These are phyloP conservation scores for Claviceps arundinis DNA, from an alignment of 2,329 filamentous ascomycete species.

Conservation along the genomic window DNA sequence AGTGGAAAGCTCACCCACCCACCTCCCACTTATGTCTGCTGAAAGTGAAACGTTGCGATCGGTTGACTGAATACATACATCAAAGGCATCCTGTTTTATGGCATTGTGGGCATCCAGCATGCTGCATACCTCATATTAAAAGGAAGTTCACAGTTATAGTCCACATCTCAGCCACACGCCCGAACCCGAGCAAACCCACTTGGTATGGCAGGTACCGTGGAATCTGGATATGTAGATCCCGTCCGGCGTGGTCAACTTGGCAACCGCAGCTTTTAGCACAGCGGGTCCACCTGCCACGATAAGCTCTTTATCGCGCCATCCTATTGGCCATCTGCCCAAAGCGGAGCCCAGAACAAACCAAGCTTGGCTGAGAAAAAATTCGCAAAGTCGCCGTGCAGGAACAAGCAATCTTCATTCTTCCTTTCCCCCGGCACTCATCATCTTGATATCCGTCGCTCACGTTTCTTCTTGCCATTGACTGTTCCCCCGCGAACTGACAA, in stretches of 20 bases:
- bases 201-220: too few species aligned
- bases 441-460: background rate
- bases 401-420: background rate
- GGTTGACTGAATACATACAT: background rate
- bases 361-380: slow-evolving; percentile 19
- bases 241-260: too few species aligned
- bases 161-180: too few species aligned
- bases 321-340: slow-evolving; percentile 13
- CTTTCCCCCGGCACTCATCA: background rate
- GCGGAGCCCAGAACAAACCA: slow-evolving; percentile 5
- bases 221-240: too few species aligned
- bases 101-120: background rate
- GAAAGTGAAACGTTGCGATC: background rate
- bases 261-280: background rate
- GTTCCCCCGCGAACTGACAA: background rate
- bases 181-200: too few species aligned
- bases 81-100: background rate
- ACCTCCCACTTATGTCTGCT: background rate
- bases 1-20: background rate
- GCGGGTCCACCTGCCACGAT: slow-evolving; percentile 11
- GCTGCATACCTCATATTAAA: too few species aligned
- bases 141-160: too few species aligned
- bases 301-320: slow-evolving; percentile 16
- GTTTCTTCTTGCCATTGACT: background rate
- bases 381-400: slow-evolving; percentile 10